Percentiles rank a stretch among this genome's conserved stretches.
Evolutionary conservation across 768 basidiomycete species (phyloP).

Genomic region (Psilocybe subaeruginosa): DNA sequence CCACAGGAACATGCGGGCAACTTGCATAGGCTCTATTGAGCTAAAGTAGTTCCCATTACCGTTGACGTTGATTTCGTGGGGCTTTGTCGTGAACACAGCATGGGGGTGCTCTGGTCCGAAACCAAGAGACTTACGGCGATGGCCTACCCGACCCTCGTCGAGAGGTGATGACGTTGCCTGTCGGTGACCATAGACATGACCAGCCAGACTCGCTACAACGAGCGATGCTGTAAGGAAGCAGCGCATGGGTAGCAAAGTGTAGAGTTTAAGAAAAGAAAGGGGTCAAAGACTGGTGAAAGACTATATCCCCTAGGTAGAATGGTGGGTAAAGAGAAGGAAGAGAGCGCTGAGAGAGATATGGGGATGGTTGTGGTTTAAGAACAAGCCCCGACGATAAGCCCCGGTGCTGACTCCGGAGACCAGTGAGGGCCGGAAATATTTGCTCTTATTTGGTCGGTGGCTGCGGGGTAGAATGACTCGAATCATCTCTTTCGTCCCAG

Average conservation of each 20-base stretch:
- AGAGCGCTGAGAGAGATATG: slow-evolving; percentile 1
- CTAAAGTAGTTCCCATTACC: slow-evolving; percentile 41
- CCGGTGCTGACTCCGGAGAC: slow-evolving; percentile 13
- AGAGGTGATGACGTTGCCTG: slow-evolving; percentile 23
- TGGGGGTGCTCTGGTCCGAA: slow-evolving; percentile 85
- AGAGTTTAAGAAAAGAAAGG: slow-evolving; percentile 12
- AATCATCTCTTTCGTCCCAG: slow-evolving; percentile 10
- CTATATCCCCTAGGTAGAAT: slow-evolving; percentile 11
- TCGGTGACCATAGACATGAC: slow-evolving; percentile 52
- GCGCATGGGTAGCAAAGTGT: slow-evolving; percentile 47
- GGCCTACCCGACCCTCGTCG: slow-evolving; percentile 34
- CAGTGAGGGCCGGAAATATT: slow-evolving; percentile 4
- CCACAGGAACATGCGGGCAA: slow-evolving; percentile 66
- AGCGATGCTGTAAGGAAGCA: slow-evolving; percentile 67
- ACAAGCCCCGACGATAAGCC: slow-evolving; percentile 25
- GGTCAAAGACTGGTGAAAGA: slow-evolving; percentile 19
- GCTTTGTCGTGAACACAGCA: slow-evolving; percentile 61
- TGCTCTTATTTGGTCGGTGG: slow-evolving; percentile 22
- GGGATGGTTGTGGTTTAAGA: slow-evolving; percentile 25
- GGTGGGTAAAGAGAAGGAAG: not conserved
- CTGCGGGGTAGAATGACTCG: slow-evolving; percentile 23
- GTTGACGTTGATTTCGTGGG: slow-evolving; percentile 47
- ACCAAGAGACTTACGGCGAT: slow-evolving; percentile 85
- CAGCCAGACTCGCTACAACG: slow-evolving; percentile 61
- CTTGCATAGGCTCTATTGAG: slow-evolving; percentile 53